Conservation (phyloP, 2,329 filamentous ascomycete species). For the Hypomyces perniciosus region DNA sequence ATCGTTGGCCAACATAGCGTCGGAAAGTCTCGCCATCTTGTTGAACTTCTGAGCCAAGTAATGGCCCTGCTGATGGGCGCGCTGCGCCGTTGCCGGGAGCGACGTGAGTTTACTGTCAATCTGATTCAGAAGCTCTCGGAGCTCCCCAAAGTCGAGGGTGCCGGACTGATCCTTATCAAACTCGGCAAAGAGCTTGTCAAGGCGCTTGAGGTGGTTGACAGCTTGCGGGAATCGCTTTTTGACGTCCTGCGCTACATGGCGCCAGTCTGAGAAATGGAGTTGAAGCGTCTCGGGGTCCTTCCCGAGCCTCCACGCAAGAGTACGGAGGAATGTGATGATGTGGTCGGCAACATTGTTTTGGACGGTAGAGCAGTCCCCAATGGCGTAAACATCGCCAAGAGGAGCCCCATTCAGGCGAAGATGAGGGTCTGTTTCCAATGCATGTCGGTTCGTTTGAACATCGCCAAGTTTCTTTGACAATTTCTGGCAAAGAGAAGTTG, state of each 20-base stretch:
- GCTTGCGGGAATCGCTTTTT: slow-evolving; percentile 89
- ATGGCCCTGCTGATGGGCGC: slow-evolving; percentile 89
- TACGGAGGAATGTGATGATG: slow-evolving; percentile 83
- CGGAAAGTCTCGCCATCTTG: slow-evolving; percentile 72
- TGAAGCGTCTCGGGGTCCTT: slow-evolving; percentile 84
- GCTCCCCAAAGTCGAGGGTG: slow-evolving; percentile 88
- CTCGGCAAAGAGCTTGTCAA: slow-evolving; percentile 84
- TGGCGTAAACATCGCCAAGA: slow-evolving; percentile 89
- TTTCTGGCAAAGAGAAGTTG: slow-evolving; percentile 71
- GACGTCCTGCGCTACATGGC: slow-evolving; percentile 73
- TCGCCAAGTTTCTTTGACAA: slow-evolving; percentile 71
- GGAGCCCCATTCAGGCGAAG: slow-evolving; percentile 84
- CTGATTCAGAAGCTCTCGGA: slow-evolving; percentile 79
- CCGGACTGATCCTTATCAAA: slow-evolving; percentile 93
- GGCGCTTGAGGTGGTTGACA: slow-evolving; percentile 73
- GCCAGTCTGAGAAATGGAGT: slow-evolving; percentile 84
- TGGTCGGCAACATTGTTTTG: slow-evolving; percentile 96
- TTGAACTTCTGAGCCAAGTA: slow-evolving; percentile 95
- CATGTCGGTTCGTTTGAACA: slow-evolving; percentile 78
- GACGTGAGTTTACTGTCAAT: slow-evolving; percentile 95
- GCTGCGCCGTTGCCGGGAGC: slow-evolving; percentile 89
- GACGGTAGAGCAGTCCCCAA: slow-evolving; percentile 92
- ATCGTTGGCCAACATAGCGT: slow-evolving; percentile 72
- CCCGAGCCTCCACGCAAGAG: slow-evolving; percentile 84
- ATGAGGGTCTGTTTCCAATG: slow-evolving; percentile 90